phyloP scores from a whole-genome alignment of 2,329 filamentous ascomycete genomes.

The Paraconiothyrium brasiliense region DNA sequence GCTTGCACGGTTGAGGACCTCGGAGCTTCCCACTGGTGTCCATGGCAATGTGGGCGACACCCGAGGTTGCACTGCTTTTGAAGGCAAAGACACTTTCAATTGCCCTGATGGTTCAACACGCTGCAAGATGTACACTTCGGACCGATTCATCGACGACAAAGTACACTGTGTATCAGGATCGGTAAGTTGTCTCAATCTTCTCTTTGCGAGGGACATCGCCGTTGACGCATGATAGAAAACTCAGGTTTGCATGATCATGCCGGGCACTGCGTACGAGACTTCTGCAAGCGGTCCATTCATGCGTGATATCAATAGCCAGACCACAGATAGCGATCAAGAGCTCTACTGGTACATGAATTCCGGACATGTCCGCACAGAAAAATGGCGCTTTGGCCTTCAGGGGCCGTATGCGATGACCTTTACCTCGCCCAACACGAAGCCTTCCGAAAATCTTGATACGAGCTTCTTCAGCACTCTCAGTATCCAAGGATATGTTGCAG shows the following conservation, averaged over 20 bases:
- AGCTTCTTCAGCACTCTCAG: constrained; percentile 31
- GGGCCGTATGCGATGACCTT: constrained; percentile 36
- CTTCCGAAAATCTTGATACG: constrained; percentile 31
- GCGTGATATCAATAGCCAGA: constrained; percentile 38
- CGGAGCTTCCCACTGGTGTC: constrained; percentile 31
- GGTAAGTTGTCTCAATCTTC: constrained; percentile 15
- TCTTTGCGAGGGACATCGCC: too few species aligned
- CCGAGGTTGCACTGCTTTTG: constrained; percentile 31
- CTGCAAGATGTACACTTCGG: constrained; percentile 36
- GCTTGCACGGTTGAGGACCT: constrained; percentile 16
- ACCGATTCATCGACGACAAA: constrained; percentile 36
- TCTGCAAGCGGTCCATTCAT: constrained; percentile 36
- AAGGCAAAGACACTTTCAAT: constrained; percentile 37
- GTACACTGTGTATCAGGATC: constrained; percentile 34
- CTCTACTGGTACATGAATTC: constrained; percentile 39
- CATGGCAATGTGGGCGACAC: constrained; percentile 33
- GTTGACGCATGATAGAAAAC: constrained; percentile 24
- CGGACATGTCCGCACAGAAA: constrained; percentile 35
- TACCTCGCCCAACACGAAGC: constrained; percentile 23
- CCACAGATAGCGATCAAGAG: constrained; percentile 29
- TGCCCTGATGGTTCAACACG: constrained; percentile 30
- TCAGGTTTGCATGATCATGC: constrained; percentile 36
- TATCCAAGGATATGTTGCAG: constrained; percentile 32
- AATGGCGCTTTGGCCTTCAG: constrained; percentile 32
- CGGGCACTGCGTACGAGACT: constrained; percentile 33